phyloP scores from a whole-genome alignment of 2,329 filamentous ascomycete genomes.

The Colletotrichum sp. region DNA sequence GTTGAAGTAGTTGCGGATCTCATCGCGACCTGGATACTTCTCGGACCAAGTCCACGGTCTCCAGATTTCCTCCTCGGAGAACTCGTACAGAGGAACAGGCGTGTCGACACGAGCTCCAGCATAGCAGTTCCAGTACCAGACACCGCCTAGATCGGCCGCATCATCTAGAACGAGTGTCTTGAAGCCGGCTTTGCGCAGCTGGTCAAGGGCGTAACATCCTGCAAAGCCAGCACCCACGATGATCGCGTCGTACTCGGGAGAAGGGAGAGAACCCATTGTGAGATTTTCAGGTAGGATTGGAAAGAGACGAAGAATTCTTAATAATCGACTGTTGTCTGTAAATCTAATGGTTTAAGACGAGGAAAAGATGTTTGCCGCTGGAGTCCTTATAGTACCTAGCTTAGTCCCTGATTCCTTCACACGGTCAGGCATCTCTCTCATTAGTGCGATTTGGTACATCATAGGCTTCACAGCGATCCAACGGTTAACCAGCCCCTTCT shows the following conservation, averaged over 20 bases:
- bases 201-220: conserved; percentile 32
- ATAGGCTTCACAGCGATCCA: not conserved
- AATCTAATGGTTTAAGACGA: not conserved
- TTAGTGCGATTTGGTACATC: not conserved
- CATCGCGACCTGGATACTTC: conserved; percentile 34
- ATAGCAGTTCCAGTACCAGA: conserved; percentile 49
- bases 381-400: not conserved
- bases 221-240: conserved; percentile 28
- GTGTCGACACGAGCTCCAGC: conserved; percentile 46
- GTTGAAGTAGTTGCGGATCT: not conserved
- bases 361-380: not conserved
- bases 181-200: conserved; percentile 38
- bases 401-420: not conserved
- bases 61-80: conserved; percentile 40
- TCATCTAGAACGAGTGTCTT: conserved; percentile 22
- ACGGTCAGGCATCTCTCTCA: not conserved
- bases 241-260: conserved; percentile 20
- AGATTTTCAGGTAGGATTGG: not conserved
- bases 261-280: not conserved
- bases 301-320: not conserved
- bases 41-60: conserved; percentile 49
- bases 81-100: conserved; percentile 37
- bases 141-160: conserved; percentile 37
- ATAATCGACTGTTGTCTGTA: not conserved
- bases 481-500: not conserved